Evolutionary conservation across 768 basidiomycete species (phyloP).

Genomic region (Leucocoprinus birnbaumii): DNA sequence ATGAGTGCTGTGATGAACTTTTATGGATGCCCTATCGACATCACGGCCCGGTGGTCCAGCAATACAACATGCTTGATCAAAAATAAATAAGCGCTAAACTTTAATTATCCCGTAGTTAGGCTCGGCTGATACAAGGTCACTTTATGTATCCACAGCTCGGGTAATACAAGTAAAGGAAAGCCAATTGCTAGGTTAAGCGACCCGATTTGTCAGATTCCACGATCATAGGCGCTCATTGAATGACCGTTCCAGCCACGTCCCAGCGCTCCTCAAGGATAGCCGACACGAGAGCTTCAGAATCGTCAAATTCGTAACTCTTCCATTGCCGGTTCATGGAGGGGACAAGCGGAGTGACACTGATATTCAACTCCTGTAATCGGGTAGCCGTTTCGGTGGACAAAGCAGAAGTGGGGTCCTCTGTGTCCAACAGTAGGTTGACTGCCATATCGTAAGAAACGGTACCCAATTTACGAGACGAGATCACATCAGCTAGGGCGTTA

Average conservation of each 20-base stretch:
- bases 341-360: not conserved
- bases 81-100: too few relatives aligned
- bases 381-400: not conserved
- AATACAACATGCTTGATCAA: too few relatives aligned
- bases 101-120: too few relatives aligned
- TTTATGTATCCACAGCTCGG: too few relatives aligned
- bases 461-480: not conserved
- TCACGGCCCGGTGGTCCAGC: too few relatives aligned
- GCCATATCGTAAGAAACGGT: not conserved
- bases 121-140: too few relatives aligned
- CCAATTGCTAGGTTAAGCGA: too few relatives aligned
- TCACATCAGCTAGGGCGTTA: not conserved
- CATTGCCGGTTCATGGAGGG: not conserved
- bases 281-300: constrained; percentile 9
- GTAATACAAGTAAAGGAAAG: too few relatives aligned
- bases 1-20: too few relatives aligned
- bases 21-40: too few relatives aligned
- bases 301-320: constrained; percentile 1
- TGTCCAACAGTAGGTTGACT: not conserved
- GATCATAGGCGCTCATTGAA: not conserved
- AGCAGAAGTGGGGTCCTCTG: not conserved
- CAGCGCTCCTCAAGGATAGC: constrained; percentile 3
- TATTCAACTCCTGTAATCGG: not conserved
- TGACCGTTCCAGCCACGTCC: not conserved
- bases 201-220: too few relatives aligned